Evolutionary conservation across 2,329 filamentous ascomycete genomes (phyloP).

Genomic region (Fusarium torreyae): DNA sequence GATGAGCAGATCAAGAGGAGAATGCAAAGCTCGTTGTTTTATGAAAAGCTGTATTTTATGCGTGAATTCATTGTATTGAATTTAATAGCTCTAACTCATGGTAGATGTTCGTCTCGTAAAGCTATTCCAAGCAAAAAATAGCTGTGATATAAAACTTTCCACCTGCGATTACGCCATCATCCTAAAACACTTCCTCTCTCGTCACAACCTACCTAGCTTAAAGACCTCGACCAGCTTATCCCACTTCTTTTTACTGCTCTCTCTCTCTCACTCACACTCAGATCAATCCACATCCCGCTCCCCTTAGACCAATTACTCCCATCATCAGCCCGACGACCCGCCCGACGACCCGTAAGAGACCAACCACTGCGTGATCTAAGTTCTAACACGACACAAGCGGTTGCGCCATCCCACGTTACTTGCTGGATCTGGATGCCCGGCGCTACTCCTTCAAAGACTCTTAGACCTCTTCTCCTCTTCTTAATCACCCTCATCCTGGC

Average conservation of each 20-base stretch:
- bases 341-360: constrained; percentile 46
- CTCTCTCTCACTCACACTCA: neutral
- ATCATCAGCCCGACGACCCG: constrained; percentile 39
- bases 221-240: constrained; percentile 19
- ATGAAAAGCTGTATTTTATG: neutral
- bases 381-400: constrained; percentile 8
- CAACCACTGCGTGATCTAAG: constrained; percentile 19
- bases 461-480: constrained; percentile 33
- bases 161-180: constrained; percentile 15
- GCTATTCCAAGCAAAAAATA: no score
- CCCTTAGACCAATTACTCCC: constrained; percentile 22
- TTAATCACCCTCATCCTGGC: constrained; percentile 50
- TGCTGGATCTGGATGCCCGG: constrained; percentile 30
- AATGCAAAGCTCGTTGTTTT: neutral
- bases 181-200: constrained; percentile 7
- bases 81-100: neutral
- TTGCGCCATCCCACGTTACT: constrained; percentile 44
- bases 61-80: neutral
- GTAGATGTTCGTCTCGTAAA: neutral
- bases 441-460: constrained; percentile 21
- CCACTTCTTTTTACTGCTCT: constrained; percentile 33
- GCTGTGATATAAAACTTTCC: neutral
- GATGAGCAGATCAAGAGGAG: neutral
- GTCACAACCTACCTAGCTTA: constrained; percentile 10
- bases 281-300: constrained; percentile 36